A percentile compares a stretch with the other conserved stretches of the same genome.
Evolutionary conservation across 1,139 yeast species (phyloP).

Genomic region (Eremothecium gossypii): DNA sequence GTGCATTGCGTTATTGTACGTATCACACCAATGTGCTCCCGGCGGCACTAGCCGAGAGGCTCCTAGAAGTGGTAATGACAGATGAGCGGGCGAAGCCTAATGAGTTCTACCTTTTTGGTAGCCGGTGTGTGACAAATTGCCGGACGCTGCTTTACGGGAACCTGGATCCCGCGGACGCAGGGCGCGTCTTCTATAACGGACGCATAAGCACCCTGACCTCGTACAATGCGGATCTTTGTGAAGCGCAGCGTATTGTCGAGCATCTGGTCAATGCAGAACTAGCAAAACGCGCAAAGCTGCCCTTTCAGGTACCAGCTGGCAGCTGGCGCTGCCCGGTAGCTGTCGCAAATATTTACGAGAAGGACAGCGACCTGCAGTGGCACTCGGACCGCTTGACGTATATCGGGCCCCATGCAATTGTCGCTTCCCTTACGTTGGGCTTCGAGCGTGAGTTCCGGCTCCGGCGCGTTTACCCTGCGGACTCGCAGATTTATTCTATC

Average conservation of each 20-base stretch:
- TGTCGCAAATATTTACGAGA: conserved; percentile 47
- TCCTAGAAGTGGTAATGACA: conserved; percentile 36
- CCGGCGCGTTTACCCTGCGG: conserved; percentile 32
- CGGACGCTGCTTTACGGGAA: conserved; percentile 27
- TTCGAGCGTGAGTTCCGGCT: conserved; percentile 57
- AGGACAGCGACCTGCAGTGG: conserved; percentile 50
- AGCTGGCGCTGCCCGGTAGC: conserved; percentile 47
- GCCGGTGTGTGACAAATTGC: conserved; percentile 49
- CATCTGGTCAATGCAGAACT: conserved; percentile 36
- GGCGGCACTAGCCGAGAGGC: conserved; percentile 35
- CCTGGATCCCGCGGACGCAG: neutral
- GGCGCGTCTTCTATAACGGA: neutral
- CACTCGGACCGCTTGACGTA: conserved; percentile 65
- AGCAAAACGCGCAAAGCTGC: conserved; percentile 24
- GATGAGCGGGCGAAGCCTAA: conserved; percentile 31
- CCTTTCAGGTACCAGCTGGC: conserved; percentile 29
- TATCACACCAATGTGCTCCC: conserved; percentile 47
- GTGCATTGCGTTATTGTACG: conserved; percentile 40
- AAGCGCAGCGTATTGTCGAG: conserved; percentile 37
- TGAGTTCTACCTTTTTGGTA: conserved; percentile 52
- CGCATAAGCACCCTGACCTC: conserved; percentile 6
- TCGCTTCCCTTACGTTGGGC: conserved; percentile 60
- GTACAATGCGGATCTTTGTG: conserved; percentile 35
- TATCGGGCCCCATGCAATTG: conserved; percentile 59
- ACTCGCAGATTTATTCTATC: conserved; percentile 15